Conservation (phyloP, 495 filamentous ascomycete species). For the Trichoderma parareesei region DNA sequence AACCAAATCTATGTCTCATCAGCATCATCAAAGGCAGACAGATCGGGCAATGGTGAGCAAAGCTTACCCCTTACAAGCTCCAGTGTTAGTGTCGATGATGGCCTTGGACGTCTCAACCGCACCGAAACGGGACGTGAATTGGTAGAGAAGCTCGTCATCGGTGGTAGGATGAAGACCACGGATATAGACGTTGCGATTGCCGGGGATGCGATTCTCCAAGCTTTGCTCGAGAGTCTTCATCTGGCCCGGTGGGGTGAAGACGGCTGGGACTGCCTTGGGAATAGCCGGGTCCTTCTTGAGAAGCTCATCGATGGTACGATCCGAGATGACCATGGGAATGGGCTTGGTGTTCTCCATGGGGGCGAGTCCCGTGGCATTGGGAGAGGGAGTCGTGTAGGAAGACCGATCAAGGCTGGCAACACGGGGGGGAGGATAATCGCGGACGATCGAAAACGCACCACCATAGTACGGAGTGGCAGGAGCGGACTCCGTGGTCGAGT, state of each 20-base stretch:
- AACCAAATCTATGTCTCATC: slow-evolving; percentile 65
- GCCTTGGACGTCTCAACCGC: slow-evolving; percentile 90
- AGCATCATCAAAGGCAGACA: slow-evolving; percentile 8
- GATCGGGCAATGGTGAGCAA: neutral
- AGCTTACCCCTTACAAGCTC: slow-evolving; percentile 86
- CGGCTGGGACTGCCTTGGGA: slow-evolving; percentile 80
- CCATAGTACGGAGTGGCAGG: slow-evolving; percentile 53
- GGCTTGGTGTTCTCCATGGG: slow-evolving; percentile 37
- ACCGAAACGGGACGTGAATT: slow-evolving; percentile 80
- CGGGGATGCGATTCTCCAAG: slow-evolving; percentile 75
- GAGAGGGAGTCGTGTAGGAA: slow-evolving; percentile 54
- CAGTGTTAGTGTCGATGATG: slow-evolving; percentile 87
- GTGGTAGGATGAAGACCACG: slow-evolving; percentile 90
- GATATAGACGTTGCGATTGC: slow-evolving; percentile 94
- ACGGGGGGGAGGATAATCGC: slow-evolving; percentile 39
- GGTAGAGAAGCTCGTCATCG: slow-evolving; percentile 78
- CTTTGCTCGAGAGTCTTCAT: slow-evolving; percentile 82
- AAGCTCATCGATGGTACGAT: slow-evolving; percentile 61
- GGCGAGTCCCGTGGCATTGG: slow-evolving; percentile 36
- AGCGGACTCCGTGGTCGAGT: slow-evolving; percentile 63
- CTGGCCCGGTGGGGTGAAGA: slow-evolving; percentile 64
- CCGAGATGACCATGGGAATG: slow-evolving; percentile 30
- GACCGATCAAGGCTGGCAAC: slow-evolving; percentile 55
- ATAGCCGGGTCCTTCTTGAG: slow-evolving; percentile 70
- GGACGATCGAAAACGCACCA: slow-evolving; percentile 37